Evolutionary conservation across 2,329 filamentous ascomycete genomes (phyloP), one percentile per base, ranked within the genome.

Genomic region (Ambrosiella cleistominuta): DNA sequence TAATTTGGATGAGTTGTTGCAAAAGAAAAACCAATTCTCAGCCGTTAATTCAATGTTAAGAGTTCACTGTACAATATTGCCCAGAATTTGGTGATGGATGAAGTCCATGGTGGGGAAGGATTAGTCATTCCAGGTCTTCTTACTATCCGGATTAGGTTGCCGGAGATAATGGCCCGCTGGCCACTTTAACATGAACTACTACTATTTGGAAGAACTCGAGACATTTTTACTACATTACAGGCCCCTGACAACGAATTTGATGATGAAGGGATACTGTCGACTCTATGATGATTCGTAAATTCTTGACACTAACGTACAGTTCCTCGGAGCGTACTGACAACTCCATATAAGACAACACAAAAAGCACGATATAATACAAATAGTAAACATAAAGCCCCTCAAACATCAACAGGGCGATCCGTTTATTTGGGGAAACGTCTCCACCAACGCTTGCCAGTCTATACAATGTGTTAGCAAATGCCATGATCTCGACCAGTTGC

Each of bases 341-440:
- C 8, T 53, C 56, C 37, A 54, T 40, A 49, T 37, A 60, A 57
- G 44, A 56, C 44, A 37, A 55, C 39, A 17, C 27, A 49, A 60
- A 55, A 60, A 27, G 15, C 42, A 50, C 52, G 56, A 58, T 60
- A 60, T 60, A 56, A 54, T 60, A 60, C 59, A 60, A 54, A 50
- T 51, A 15, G 38, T 38, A 54, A 9, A 36, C 17, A 55, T 50
- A 38, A 37, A 2, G 13, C 52, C n/a, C 6, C 47, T 11, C 38
- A 45, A 39, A 45, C 15, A 15, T 2, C 27, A 51, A 11, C 8
- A 5, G 17, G 17, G 49, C 45, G 17, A 58, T 44, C 57, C 61
- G 63, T 65, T 72, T 72, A 79, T 74, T 75, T 77, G 62, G 79
- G 79, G 66, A 73, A 82, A 66, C 38, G 53, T 57, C 58, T 61